A percentile compares a stretch with the other conserved stretches of the same genome.
phyloP scores from a whole-genome alignment of 139 green algal genomes.

The Deuterostichococcus epilithicus region DNA sequence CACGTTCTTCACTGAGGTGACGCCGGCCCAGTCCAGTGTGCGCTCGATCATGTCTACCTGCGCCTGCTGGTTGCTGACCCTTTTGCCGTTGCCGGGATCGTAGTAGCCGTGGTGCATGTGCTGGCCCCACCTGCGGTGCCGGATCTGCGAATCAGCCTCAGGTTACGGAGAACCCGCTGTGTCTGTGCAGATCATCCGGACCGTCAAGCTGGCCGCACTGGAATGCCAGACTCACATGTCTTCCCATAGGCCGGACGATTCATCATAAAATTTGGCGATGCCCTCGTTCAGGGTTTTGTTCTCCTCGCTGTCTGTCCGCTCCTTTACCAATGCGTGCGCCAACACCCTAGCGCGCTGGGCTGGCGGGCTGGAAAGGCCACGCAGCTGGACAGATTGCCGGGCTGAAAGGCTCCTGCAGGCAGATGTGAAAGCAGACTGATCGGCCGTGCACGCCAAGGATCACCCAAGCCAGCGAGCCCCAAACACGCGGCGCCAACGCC shows the following conservation, averaged over 20 bases:
- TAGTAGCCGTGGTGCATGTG: slow-evolving; percentile 99
- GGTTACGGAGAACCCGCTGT: no score
- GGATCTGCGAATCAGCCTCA: no score
- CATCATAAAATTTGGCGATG: slow-evolving; percentile 95
- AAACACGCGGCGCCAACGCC: no score
- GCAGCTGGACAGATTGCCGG: background rate
- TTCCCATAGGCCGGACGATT: slow-evolving; percentile 88
- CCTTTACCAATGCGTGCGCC: background rate
- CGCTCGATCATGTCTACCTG: slow-evolving; percentile 97
- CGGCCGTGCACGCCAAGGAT: no score
- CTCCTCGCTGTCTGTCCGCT: background rate
- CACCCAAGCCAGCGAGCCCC: no score
- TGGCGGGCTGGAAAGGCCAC: background rate
- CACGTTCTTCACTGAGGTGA: slow-evolving; percentile 41
- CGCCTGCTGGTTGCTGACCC: slow-evolving; percentile 71
- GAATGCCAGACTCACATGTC: slow-evolving; percentile 63
- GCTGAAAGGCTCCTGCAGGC: background rate
- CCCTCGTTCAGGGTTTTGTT: slow-evolving; percentile 78
- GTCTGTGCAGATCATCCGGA: no score
- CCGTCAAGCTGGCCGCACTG: no score
- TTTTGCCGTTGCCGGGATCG: slow-evolving; percentile 37
- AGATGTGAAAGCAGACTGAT: no score
- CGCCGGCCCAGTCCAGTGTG: slow-evolving; percentile 70
- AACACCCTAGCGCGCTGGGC: background rate
- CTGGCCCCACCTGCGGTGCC: slow-evolving; percentile 45